phyloP scores from a whole-genome alignment of 352 stramenopile species.

The Sclerospora graminicola region DNA sequence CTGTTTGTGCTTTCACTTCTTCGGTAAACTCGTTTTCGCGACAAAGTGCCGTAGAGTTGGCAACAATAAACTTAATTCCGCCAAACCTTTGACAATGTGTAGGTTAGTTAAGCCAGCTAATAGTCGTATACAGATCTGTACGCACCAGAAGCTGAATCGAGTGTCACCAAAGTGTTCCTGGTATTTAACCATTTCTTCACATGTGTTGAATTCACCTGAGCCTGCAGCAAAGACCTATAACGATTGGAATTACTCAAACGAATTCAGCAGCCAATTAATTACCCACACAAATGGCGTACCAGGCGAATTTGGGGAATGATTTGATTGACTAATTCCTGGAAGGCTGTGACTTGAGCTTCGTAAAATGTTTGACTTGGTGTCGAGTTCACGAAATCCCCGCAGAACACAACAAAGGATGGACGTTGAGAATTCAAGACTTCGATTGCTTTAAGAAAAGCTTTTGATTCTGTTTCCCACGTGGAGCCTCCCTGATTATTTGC shows the following conservation, averaged over 20 bases:
- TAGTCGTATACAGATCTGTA: background rate
- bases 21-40: constrained; percentile 17
- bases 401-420: constrained; percentile 60
- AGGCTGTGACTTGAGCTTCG: constrained; percentile 29
- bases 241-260: background rate
- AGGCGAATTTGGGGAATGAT: constrained; percentile 45
- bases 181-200: constrained; percentile 22
- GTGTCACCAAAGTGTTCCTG: constrained; percentile 48
- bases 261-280: background rate
- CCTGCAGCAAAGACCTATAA: constrained; percentile 44
- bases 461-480: constrained; percentile 30
- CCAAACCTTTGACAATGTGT: constrained; percentile 34
- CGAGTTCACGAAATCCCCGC: constrained; percentile 46
- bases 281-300: constrained; percentile 18
- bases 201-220: constrained; percentile 11
- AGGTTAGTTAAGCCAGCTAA: background rate
- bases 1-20: constrained; percentile 37
- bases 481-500: constrained; percentile 31
- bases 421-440: constrained; percentile 31
- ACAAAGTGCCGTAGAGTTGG: constrained; percentile 43
- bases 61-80: constrained; percentile 70
- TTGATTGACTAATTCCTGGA: constrained; percentile 54
- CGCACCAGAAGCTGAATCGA: constrained; percentile 74
- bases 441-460: constrained; percentile 37
- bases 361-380: constrained; percentile 29